Percentiles rank a stretch among this genome's conserved stretches.
Evolutionary conservation across 345 rosid genomes (phyloP).

Genomic region (Aegle marmelos): DNA sequence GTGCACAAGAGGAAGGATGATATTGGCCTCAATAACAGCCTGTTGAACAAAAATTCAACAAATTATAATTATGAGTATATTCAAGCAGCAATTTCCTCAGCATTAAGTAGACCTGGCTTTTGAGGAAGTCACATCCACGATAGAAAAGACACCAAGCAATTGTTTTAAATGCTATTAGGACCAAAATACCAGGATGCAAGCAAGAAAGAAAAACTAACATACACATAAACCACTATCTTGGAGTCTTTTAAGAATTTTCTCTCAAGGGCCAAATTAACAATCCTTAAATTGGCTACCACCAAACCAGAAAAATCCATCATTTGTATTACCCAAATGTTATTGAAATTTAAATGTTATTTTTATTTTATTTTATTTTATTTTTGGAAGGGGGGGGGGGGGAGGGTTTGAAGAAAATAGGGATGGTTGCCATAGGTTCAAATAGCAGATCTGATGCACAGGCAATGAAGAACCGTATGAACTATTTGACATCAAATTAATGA

Average conservation of each 20-base stretch:
- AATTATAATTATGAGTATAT: neutral
- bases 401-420: neutral
- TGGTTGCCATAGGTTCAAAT: neutral
- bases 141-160: neutral
- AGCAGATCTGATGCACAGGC: neutral
- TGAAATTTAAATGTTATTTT: neutral
- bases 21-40: slow-evolving; percentile 73
- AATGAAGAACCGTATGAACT: neutral
- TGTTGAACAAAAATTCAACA: slow-evolving; percentile 22
- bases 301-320: neutral
- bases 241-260: neutral
- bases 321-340: neutral
- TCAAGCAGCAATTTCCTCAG: neutral
- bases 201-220: neutral
- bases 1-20: slow-evolving; percentile 68
- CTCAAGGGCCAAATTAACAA: neutral
- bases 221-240: neutral
- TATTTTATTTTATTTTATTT: no score
- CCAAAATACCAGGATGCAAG: neutral
- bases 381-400: no score
- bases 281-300: neutral
- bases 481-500: neutral
- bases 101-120: neutral
- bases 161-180: neutral
- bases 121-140: neutral